Evolutionary conservation across 2,329 filamentous ascomycete genomes (phyloP), one percentile per base, ranked within the genome.

Genomic region (Aspergillus pseudotamarii): DNA sequence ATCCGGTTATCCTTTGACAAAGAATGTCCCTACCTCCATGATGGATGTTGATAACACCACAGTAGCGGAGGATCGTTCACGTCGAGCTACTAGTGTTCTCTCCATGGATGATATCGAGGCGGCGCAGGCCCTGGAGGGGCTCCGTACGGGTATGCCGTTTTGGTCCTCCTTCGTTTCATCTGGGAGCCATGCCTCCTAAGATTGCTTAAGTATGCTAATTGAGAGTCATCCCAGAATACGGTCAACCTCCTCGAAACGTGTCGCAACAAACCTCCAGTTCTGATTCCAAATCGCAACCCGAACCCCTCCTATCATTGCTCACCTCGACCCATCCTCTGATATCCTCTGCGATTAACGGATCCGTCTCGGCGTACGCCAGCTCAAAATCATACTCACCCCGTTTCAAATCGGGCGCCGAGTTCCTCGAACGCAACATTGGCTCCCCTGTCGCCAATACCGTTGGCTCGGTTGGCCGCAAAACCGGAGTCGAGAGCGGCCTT

Each of bases 361-460:
- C 93, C 0, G 86, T 94, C 9, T 93, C 91, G 1, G 92, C 92
- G 1, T 98, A 98, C 76, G 90, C 91, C 32, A 89, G 86, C 3
- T 93, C 92, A 12, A 97, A 98, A 78, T 92, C 94, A 69, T 96
- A 94, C 72, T 96, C 93, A 1, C 93, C 94, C 0, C 87, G 91
- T 2, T 92, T 97, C 74, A 93, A 92, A 76, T 91, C 91, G n/a
- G 88, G 93, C 64, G 94, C 92, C 56, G 93, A 97, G 75, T 93
- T 96, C 71, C 89, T 97, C 23, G 94, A 98, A 77, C 90, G 92
- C 54, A 94, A 92, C 69, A 88, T 97, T 58, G 92, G 86, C 14
- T 83, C 91, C 1, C 93, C 93, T 1, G 88, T 97, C 58, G 92
- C 92, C 58, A 95, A 92, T 73, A 95, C 92, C 0, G 91, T 97